Evolutionary conservation across 164 flowering plant genomes (phyloP).

Genomic region (Santalum album): DNA sequence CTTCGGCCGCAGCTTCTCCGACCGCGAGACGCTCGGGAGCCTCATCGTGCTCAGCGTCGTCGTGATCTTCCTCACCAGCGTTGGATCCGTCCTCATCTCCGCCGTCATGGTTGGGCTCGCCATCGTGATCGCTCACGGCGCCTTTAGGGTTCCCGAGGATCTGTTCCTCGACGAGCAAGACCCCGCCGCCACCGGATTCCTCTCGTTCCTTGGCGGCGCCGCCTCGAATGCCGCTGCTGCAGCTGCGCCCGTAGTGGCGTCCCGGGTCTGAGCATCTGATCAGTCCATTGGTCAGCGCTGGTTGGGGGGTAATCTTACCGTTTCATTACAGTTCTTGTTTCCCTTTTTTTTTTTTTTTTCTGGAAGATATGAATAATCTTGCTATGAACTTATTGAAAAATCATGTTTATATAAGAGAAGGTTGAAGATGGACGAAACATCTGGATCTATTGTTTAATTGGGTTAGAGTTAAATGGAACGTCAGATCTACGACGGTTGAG

Average conservation of each 20-base stretch:
- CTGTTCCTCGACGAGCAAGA: constrained; percentile 74
- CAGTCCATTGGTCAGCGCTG: too few relatives aligned
- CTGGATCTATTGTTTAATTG: too few relatives aligned
- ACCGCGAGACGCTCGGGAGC: constrained; percentile 49
- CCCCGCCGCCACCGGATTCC: constrained; percentile 41
- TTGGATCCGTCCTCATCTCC: constrained; percentile 62
- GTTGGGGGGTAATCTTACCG: too few relatives aligned
- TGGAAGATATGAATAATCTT: too few relatives aligned
- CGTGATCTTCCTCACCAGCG: constrained; percentile 65
- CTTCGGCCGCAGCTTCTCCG: constrained; percentile 52
- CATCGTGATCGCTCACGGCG: constrained; percentile 56
- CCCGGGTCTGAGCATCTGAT: constrained; percentile 43
- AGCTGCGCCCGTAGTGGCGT: constrained; percentile 31
- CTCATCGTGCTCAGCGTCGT: constrained; percentile 34
- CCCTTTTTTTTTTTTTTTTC: too few relatives aligned
- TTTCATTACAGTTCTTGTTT: too few relatives aligned
- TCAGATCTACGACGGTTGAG: too few relatives aligned
- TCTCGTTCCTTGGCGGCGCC: constrained; percentile 64
- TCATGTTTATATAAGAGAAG: too few relatives aligned
- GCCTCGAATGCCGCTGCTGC: constrained; percentile 41
- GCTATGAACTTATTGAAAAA: too few relatives aligned
- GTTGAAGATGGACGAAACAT: too few relatives aligned
- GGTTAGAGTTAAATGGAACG: too few relatives aligned
- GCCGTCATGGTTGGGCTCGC: constrained; percentile 55
- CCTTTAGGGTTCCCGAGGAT: constrained; percentile 73